These are phyloP conservation scores for Aspergillus leporis DNA, from an alignment of 495 filamentous ascomycete species.

Conservation along the genomic window DNA sequence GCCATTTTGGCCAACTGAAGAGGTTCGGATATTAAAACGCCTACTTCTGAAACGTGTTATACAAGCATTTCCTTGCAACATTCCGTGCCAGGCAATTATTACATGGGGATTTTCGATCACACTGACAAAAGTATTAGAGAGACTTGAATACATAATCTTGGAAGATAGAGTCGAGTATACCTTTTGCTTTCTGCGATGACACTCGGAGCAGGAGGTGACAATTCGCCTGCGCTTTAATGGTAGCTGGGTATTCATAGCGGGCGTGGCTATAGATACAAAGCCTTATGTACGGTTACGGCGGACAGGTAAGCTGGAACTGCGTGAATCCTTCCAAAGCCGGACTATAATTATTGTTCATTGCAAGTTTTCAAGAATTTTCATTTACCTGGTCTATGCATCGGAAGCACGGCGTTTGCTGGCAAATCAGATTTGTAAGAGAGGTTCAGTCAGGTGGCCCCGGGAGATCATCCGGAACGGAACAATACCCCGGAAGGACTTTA, in stretches of 20 bases:
- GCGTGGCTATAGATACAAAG: not conserved
- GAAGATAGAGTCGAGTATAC: not conserved
- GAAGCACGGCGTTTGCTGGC: too few species aligned
- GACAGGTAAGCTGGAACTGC: too few species aligned
- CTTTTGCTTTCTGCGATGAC: not conserved
- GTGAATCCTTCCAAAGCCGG: too few species aligned
- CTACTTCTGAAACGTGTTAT: not conserved
- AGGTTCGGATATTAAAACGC: not conserved
- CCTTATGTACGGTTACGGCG: too few species aligned
- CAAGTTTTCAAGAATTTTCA: too few species aligned
- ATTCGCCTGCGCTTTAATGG: not conserved
- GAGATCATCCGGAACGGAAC: too few species aligned
- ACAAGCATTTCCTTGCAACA: not conserved
- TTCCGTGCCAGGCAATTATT: not conserved
- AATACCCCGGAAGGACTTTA: too few species aligned
- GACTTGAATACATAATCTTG: not conserved
- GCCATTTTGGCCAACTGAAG: too few species aligned
- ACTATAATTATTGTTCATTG: too few species aligned
- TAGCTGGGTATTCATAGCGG: not conserved
- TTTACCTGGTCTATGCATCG: too few species aligned
- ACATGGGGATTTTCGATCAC: not conserved
- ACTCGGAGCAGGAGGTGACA: not conserved
- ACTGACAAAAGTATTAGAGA: not conserved
- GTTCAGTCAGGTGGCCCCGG: too few species aligned
- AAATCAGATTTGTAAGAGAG: too few species aligned